These are phyloP conservation scores for Pterulicium gracile DNA, from an alignment of 1,284 basidiomycete species.

Conservation along the genomic window DNA sequence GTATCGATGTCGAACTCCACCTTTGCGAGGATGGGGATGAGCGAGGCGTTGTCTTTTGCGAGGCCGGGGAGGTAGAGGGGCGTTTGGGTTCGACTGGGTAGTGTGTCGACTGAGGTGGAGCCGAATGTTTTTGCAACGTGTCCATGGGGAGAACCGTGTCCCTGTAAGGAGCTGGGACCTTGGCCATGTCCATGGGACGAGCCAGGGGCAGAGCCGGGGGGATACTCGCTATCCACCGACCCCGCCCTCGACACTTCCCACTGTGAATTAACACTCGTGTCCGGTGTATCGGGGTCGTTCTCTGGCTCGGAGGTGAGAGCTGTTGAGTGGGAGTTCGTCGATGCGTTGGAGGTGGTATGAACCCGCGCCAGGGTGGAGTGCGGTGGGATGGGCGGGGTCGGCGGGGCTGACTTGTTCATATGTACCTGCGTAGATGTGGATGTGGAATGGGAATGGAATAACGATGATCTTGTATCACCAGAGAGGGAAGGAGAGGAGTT, in stretches of 20 bases:
- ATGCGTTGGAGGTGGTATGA: neutral
- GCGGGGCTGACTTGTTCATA: conserved; percentile 28
- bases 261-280: neutral
- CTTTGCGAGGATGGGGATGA: conserved; percentile 77
- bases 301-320: neutral
- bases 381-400: conserved; percentile 7
- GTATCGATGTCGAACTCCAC: conserved; percentile 82
- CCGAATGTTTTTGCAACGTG: conserved; percentile 20
- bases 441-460: too few relatives aligned
- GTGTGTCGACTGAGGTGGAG: conserved; percentile 22
- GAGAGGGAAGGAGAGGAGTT: conserved; percentile 33
- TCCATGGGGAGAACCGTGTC: conserved; percentile 17
- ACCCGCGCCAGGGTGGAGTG: neutral
- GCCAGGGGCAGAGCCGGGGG: too few relatives aligned
- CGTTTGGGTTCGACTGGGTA: conserved; percentile 55
- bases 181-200: too few relatives aligned
- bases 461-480: too few relatives aligned
- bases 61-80: conserved; percentile 17
- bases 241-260: neutral
- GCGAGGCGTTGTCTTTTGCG: conserved; percentile 31
- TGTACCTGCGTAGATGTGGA: too few relatives aligned
- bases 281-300: neutral
- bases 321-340: neutral
- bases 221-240: neutral
- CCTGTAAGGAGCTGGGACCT: too few relatives aligned